Base-by-base conservation (phyloP, 306 rosid genomes). In the Vachellia pachyceras region DNA sequence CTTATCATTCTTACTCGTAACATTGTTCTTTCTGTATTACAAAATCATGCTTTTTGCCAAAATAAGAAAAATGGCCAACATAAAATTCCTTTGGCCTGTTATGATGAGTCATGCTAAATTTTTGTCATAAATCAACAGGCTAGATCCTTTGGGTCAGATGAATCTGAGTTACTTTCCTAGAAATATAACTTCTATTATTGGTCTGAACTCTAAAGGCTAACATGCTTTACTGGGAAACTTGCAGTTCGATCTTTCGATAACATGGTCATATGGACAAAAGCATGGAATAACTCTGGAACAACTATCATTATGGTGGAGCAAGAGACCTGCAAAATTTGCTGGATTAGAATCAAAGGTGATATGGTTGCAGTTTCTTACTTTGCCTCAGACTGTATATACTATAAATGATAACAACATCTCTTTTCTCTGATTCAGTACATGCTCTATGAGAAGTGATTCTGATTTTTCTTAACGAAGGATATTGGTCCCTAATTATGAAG, bases 251-350 rank as follows among this genome's bases (percentile, higher is more conserved):
- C 98, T 93, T 79, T 93, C 99, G 14, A 92, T 89, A 57, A 89
- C 99, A 1, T 93, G 99, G 99, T 74, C 98, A 49, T 84, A 88
- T 58, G 98, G 93, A 63, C 82, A 78, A 85, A 95, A 90, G 88
- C 86, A 94, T 61, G 98, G 98, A 79, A 72, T 86, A 57, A 85
- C 96, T 65, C 81, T 95, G 40, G 96, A 95, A 82, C 94, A 91
- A 57, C 82, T 95, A 39, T 92, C 96, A 45, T 64, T 83, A 77
- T 91, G 95, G 94, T 95, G 99, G 99, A 93, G 96, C 83, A 90
- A 89, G 89, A 92, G 84, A 83, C 98, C 99, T 36, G 99, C 99
- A 77, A 60, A 54, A 75, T 84, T 95, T 55, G 96, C 94, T 1
- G 93, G 99, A 74, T 86, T 82, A 82, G 86, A 90, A 78, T 88